Evolutionary conservation across 495 filamentous ascomycete species (phyloP), one percentile per base, ranked within the genome.

Genomic region (Astrothelium subdiscretum): DNA sequence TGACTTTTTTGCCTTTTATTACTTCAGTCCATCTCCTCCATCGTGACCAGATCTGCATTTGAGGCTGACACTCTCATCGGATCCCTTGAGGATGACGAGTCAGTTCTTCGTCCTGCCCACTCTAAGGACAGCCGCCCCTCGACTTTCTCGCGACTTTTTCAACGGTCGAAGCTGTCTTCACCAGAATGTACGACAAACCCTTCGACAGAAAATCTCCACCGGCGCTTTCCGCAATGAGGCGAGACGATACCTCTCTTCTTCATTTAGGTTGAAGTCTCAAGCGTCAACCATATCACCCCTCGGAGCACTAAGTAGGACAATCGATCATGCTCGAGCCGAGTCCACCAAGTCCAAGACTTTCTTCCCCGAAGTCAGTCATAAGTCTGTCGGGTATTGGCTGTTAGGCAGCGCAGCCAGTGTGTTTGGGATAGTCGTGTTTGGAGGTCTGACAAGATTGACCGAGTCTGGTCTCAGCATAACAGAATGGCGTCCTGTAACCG

Each of bases 401-500:
- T 75, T 98, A 58, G 92, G 85, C 60, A 96, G 91, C 67, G 92
- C 94, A 0, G 88, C 81, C 24, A 89, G 88, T 72, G 92, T 97
- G 29, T 97, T 98, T 75, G 94, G 94, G 63, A 92, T 98, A 68
- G 95, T 97, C 22, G 83, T 98, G 10, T 96, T 95, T 71, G 94
- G 94, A 35, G 94, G 94, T 1, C 78, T 98, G 60, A 98, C 94
- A 29, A 79, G 94, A 59, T 77, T 98, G 58, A 98, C 94, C 6
- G 94, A 98, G 76, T 98, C 94, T 63, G 94, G 92, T 90, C 83
- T 98, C 65, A 96, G 91, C 75, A 98, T 98, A 70, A 98, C 94
- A 59, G 95, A 98, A 91, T 98, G 94, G 94, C 89, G 86, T 66
- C 94, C 94, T 65, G 91, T 97, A 42, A 97, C 94, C 4, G 94